Percentiles rank a stretch among this genome's conserved stretches.
phyloP scores from a whole-genome alignment of 768 basidiomycete genomes.

The Hydnum rufescens region DNA sequence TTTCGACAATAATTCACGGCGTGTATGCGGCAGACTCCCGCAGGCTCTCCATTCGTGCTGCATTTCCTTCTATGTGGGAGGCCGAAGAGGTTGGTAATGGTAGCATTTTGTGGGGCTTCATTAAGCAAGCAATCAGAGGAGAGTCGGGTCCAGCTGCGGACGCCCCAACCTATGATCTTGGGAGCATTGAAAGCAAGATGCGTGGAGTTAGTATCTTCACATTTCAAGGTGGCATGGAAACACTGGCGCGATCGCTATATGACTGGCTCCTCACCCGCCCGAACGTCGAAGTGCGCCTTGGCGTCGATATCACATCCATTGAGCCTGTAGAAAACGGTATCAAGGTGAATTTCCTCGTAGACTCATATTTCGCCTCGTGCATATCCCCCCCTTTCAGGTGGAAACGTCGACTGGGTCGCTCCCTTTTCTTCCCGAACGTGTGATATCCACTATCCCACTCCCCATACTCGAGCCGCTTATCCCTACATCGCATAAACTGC shows the following conservation, averaged over 20 bases:
- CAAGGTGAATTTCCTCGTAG: conserved; percentile 21
- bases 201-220: conserved; percentile 56
- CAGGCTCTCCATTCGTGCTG: conserved; percentile 48
- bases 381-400: background rate
- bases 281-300: conserved; percentile 40
- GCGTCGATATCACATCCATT: conserved; percentile 19
- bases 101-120: conserved; percentile 42
- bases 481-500: conserved; percentile 24
- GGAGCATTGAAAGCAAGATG: conserved; percentile 29
- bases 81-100: conserved; percentile 48
- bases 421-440: conserved; percentile 23
- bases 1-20: conserved; percentile 73
- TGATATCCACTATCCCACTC: conserved; percentile 64
- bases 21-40: conserved; percentile 81
- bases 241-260: conserved; percentile 39
- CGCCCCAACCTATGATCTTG: conserved; percentile 17
- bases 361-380: background rate
- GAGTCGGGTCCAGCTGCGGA: background rate
- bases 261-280: conserved; percentile 23
- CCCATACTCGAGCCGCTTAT: conserved; percentile 29
- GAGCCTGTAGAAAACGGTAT: conserved; percentile 15
- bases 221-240: conserved; percentile 55
- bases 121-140: background rate
- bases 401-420: background rate
- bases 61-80: conserved; percentile 57